A percentile compares a stretch with the other conserved stretches of the same genome.
phyloP scores from a whole-genome alignment of 108 stramenopile species.

The Nitzschia palea region DNA sequence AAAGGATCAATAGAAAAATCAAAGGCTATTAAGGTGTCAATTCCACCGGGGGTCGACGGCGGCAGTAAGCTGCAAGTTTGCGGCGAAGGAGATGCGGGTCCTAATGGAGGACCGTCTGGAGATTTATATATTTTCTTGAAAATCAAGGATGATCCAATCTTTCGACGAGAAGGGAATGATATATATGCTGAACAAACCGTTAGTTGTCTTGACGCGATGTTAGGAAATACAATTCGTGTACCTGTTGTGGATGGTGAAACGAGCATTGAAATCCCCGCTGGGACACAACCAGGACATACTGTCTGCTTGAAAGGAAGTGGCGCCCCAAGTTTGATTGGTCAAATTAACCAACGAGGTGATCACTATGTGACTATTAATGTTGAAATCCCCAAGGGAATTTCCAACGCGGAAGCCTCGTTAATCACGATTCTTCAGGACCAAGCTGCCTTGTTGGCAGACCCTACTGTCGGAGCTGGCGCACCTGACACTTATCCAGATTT shows the following conservation, averaged over 20 bases:
- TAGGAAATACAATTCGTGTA: conserved; percentile 84
- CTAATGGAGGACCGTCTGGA: conserved; percentile 89
- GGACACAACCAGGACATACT: conserved; percentile 93
- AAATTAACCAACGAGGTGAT: conserved; percentile 79
- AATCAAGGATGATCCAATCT: conserved; percentile 83
- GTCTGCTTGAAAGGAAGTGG: conserved; percentile 91
- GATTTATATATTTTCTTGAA: conserved; percentile 94
- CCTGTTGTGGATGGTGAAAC: conserved; percentile 93
- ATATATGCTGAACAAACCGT: conserved; percentile 86
- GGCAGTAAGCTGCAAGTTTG: conserved; percentile 93
- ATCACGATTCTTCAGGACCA: conserved; percentile 68
- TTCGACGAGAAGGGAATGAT: conserved; percentile 91
- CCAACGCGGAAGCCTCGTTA: conserved; percentile 83
- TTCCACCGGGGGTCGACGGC: conserved; percentile 92
- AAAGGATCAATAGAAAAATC: conserved; percentile 85
- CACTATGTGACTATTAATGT: conserved; percentile 95
- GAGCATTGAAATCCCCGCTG: conserved; percentile 94
- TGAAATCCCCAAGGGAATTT: conserved; percentile 86
- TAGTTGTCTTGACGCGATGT: conserved; percentile 90
- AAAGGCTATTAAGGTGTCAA: conserved; percentile 92
- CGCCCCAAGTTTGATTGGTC: conserved; percentile 75
- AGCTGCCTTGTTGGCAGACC: conserved; percentile 4
- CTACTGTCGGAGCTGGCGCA: background rate
- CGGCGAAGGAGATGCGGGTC: conserved; percentile 94
- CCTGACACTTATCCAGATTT: background rate